Evolutionary conservation across 805 yeast genomes (phyloP).

Genomic region (Metschnikowia cerradonensis): DNA sequence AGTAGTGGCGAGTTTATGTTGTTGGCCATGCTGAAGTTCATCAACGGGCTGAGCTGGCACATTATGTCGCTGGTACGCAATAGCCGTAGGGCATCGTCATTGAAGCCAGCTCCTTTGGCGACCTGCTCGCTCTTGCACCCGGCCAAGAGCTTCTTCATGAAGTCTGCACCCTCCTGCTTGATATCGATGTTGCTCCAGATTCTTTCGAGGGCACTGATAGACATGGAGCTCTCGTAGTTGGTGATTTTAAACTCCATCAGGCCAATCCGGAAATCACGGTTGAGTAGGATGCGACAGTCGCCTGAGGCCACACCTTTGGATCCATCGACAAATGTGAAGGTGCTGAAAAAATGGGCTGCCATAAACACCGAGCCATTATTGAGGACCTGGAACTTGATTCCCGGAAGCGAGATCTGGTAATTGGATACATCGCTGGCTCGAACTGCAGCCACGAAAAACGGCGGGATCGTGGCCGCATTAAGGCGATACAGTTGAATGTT

Average conservation of each 20-base stretch:
- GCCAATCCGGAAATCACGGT: constrained; percentile 60
- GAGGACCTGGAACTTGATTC: constrained; percentile 38
- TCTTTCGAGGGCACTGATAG: constrained; percentile 23
- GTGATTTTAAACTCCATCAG: constrained; percentile 57
- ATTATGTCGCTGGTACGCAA: constrained; percentile 76
- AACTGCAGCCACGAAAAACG: constrained; percentile 51
- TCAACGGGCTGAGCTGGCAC: constrained; percentile 63
- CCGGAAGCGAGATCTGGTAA: constrained; percentile 31
- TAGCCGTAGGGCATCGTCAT: constrained; percentile 61
- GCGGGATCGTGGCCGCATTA: constrained; percentile 59
- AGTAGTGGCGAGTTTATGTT: constrained; percentile 52
- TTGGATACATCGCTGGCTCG: constrained; percentile 38
- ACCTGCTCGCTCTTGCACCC: constrained; percentile 37
- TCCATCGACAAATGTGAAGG: constrained; percentile 58
- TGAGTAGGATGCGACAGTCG: constrained; percentile 57
- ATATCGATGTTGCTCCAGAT: constrained; percentile 22
- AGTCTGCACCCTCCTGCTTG: constrained; percentile 3
- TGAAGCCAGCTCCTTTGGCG: constrained; percentile 58
- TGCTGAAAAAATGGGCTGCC: constrained; percentile 25
- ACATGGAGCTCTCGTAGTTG: constrained; percentile 26
- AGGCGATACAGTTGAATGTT: constrained; percentile 51
- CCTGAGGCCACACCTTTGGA: constrained; percentile 62
- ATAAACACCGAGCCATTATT: constrained; percentile 37
- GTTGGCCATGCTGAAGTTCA: constrained; percentile 50
- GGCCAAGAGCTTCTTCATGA: constrained; percentile 6